A percentile compares a stretch with the other conserved stretches of the same genome.
phyloP scores from a whole-genome alignment of 306 rosid genomes.

The Crotalaria pallida region DNA sequence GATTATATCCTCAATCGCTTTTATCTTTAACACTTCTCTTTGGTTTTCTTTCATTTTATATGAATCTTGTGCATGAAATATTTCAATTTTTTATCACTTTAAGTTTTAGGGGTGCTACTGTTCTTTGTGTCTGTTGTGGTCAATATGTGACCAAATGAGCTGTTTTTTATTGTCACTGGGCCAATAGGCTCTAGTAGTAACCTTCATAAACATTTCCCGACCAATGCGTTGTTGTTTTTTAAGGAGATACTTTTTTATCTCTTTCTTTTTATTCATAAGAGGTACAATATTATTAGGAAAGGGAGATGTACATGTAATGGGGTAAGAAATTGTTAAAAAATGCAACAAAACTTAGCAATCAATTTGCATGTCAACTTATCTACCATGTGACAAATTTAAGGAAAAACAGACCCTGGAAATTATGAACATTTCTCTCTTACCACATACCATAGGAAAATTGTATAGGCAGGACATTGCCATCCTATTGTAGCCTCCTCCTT shows the following conservation, averaged over 20 bases:
- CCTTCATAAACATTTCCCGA: neutral
- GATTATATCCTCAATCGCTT: constrained; percentile 22
- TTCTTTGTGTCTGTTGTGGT: neutral
- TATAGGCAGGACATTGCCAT: neutral
- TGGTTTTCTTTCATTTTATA: neutral
- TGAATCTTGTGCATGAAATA: constrained; percentile 15
- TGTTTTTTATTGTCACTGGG: neutral
- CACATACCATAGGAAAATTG: neutral
- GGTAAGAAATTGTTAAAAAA: neutral
- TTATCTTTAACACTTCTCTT: neutral
- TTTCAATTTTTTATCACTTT: constrained; percentile 4
- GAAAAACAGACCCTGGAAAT: neutral
- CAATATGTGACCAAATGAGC: constrained; percentile 6
- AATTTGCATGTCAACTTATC: neutral
- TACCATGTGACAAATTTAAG: neutral
- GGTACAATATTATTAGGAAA: neutral
- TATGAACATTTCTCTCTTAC: neutral
- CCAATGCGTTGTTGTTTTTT: neutral
- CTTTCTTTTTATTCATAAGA: neutral
- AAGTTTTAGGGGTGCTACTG: neutral
- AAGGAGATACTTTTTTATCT: neutral
- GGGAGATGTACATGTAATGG: neutral
- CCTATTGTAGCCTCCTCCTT: neutral
- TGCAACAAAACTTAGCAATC: neutral
- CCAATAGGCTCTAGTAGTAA: neutral